A percentile compares a stretch with the other conserved stretches of the same genome.
phyloP scores from a whole-genome alignment of 495 filamentous ascomycete genomes.

The Trichodelitschia bisporula region DNA sequence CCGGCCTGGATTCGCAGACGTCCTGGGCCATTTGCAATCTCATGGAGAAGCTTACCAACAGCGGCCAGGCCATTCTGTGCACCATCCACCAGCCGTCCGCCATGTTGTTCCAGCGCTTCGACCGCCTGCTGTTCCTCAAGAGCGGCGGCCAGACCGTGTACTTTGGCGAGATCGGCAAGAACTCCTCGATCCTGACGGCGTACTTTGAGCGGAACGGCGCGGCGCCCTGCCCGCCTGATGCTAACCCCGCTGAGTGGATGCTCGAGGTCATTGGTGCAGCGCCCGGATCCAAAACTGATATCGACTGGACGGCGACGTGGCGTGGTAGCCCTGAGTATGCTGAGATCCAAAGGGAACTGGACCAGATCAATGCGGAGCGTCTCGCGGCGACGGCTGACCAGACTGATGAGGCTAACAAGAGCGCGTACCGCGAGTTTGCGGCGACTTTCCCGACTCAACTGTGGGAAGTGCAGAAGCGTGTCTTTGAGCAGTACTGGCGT shows the following conservation, averaged over 20 bases:
- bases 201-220: constrained; percentile 74
- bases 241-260: constrained; percentile 96
- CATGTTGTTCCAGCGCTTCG: constrained; percentile 78
- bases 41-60: constrained; percentile 57
- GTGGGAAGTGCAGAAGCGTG: constrained; percentile 27
- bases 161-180: constrained; percentile 70
- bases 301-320: constrained; percentile 73
- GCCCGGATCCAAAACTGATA: constrained; percentile 46
- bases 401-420: constrained; percentile 12
- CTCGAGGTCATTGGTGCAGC: constrained; percentile 81
- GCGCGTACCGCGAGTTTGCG: constrained; percentile 16
- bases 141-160: constrained; percentile 69
- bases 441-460: constrained; percentile 24
- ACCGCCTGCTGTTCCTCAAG: constrained; percentile 62
- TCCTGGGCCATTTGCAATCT: constrained; percentile 65
- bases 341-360: constrained; percentile 42
- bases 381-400: constrained; percentile 15
- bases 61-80: constrained; percentile 68
- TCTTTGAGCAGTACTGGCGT: constrained; percentile 81
- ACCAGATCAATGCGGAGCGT: constrained; percentile 35
- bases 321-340: constrained; percentile 45
- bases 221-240: constrained; percentile 40
- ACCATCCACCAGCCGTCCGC: constrained; percentile 88
- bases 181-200: constrained; percentile 40
- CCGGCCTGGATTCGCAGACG: constrained; percentile 63